Evolutionary conservation across 331 rosid genomes (phyloP), one percentile per base, ranked within the genome.

Genomic region (Arachis monticola): DNA sequence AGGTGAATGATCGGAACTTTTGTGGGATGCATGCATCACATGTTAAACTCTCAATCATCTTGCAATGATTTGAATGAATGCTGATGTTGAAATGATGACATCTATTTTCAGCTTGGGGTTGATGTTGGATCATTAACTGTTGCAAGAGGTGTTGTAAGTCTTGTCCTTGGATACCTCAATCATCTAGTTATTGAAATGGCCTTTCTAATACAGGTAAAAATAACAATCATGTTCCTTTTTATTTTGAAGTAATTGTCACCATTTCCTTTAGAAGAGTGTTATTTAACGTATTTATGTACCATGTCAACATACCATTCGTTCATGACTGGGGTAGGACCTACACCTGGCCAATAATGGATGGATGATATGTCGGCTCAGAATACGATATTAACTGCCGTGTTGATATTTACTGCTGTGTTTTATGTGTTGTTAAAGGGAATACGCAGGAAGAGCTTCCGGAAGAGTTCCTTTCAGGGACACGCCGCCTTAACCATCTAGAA

Each of bases 121-220:
- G 90, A 94, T 27, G 87, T 87, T 13, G 97, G 96, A 58, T 94
- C 97, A 42, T 94, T 97, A 78, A 94, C 96, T 1, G 86, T 91
- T 78, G 99, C 99, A 47, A 88, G 96, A 65, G 96, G 97, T 14
- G 97, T 94, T 79, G 92, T 78, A 64, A 94, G 81, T 78, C 97
- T 94, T 81, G 97, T 94, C 76, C 96, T 92, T 52, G 99, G 99
- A 55, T 94, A 88, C 82, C 95, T 94, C 63, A 94, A 86, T 81
- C 90, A 92, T 68, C 81, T 94, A 84, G 92, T 92, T 73, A 82
- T 92, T 59, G 99, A 94, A 83, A 84, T 94, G 97, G 97, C 99
- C 40, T 94, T 92, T 80, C 69, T 94, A 74, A 85, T 94, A 69
- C 97, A 92, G 96, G 99, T 94, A 77, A 79, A 57, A 58, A 48